Evolutionary conservation across 139 green algal species (phyloP), one percentile per base, ranked within the genome.

Genomic region (Raphidocelis subcapitata): DNA sequence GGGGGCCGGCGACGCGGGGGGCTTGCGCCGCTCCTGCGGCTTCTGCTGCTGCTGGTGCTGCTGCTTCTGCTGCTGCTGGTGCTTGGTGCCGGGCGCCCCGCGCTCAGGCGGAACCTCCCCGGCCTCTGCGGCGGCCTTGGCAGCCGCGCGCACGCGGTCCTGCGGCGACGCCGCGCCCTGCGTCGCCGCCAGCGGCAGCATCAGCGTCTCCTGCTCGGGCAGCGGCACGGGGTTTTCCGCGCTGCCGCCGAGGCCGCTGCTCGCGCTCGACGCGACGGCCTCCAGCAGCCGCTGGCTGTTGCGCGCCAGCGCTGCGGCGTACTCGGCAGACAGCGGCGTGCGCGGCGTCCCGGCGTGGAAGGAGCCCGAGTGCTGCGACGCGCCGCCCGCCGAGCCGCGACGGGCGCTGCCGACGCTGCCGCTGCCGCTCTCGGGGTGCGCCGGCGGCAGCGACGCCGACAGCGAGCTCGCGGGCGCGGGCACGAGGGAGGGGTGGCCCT

Each of bases 281-380:
- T 12, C 62, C 1, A 20, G 61, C 62, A 4, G 32, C 60, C 47
- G 61, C 23, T 8, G 69, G 70, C 61, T 69, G 47, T 4, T 77
- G 70, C 44, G 61, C 2, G 32, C 37, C 46, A 14, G 61, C 41
- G 62, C 49, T 64, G 29, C 63, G 46, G 28, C 60, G 41, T 49
- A 49, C 41, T 49, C 41, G 12, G 41, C 41, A 49, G 41, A 49
- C 41, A 49, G 8, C 41, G 41, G 41, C 41, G 41, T 49, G 8
- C 41, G 41, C 8, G 41, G 41, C 41, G 41, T 49, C 8, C 41
- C 41, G 8, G 41, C 8, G 41, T 49, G 41, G 8, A 49, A 12
- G 8, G 41, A 49, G 41, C 41, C 41, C 41, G 41, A 49, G 8
- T 49, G 41, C 41, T 8, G 12, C 41, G 41, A 8, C 8, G 8